Evolutionary conservation across 352 stramenopile species (phyloP), one percentile per base, ranked within the genome.

Genomic region (Globisporangium cederbergense): DNA sequence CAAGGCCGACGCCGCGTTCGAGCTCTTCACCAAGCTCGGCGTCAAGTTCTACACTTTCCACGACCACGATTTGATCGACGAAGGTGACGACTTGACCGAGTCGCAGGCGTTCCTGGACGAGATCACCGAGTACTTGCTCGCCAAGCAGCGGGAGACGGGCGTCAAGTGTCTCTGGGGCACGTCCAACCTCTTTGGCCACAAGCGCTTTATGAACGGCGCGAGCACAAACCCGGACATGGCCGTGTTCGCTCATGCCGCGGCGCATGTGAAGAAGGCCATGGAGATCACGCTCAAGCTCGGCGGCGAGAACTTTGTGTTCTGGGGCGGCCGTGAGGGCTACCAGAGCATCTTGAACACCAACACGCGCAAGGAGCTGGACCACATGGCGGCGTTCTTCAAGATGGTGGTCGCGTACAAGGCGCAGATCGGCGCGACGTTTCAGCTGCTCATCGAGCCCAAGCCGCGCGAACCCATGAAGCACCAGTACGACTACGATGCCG

Each of bases 401-500:
- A 89, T 95, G 77, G 88, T 81, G 6, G 71, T 93, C 18, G 75
- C 85, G 10, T 95, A 91, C 76, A 93, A 92, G 67, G 69, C 83
- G 60, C 67, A 88, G 57, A 75, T 93, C 53, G 83, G 85, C n/a
- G 85, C 79, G 28, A 81, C 62, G 11, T 80, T 83, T 64, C 79
- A 93, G 71, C 81, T 96, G 51, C 74, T 96, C 11, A 74, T 95
- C 10, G 88, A 97, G 70, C 88, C 86, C 58, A 97, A 97, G 75
- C 87, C 87, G 25, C 66, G 79, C 49, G 89, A 97, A 68, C 89
- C 89, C 20, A 91, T 79, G 64, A 95, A 95, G 72, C 89, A 96
- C 71, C 86, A 96, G 74, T 97, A 96, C 77, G 87, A 96, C 76
- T 95, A 93, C 67, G 87, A 96, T 61, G 86, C 86, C 8, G 81